These are phyloP conservation scores for Monosporascus sp. DNA, from an alignment of 2,329 filamentous ascomycete genomes.

Conservation along the genomic window DNA sequence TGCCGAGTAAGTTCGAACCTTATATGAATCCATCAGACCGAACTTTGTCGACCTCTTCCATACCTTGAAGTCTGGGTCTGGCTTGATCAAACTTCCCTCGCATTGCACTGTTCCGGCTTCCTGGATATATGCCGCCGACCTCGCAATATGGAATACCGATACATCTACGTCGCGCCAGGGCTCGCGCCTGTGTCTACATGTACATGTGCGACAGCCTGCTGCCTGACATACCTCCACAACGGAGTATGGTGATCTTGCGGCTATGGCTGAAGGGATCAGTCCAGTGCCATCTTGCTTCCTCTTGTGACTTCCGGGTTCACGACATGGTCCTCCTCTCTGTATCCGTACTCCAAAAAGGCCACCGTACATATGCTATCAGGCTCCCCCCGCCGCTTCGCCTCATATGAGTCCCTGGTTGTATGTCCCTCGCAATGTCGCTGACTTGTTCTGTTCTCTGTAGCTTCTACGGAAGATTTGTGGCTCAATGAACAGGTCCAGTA, in stretches of 20 bases:
- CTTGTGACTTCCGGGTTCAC: no score
- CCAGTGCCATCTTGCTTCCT: no score
- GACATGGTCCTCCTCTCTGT: no score
- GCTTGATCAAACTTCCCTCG: not conserved
- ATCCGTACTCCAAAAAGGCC: no score
- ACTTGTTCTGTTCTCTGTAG: constrained; percentile 23
- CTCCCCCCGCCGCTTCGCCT: not conserved
- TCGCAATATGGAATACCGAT: not conserved
- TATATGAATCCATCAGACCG: not conserved
- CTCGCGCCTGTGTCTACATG: not conserved
- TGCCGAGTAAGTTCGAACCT: constrained; percentile 21
- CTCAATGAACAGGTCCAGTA: constrained; percentile 32
- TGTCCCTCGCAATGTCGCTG: not conserved
- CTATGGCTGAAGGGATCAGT: no score
- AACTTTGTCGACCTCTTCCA: not conserved
- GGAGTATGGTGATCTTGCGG: no score
- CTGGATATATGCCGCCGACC: not conserved
- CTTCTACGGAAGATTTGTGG: constrained; percentile 35
- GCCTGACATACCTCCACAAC: no score
- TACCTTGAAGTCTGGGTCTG: not conserved
- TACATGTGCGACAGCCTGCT: not conserved
- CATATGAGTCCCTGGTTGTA: not conserved
- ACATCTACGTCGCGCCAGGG: not conserved
- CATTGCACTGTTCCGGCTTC: not conserved
- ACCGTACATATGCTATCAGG: no score